Percentiles rank a stretch among this genome's conserved stretches.
These are phyloP conservation scores for Colletotrichum spaethianum DNA, from an alignment of 2,329 filamentous ascomycete species.

Conservation along the genomic window DNA sequence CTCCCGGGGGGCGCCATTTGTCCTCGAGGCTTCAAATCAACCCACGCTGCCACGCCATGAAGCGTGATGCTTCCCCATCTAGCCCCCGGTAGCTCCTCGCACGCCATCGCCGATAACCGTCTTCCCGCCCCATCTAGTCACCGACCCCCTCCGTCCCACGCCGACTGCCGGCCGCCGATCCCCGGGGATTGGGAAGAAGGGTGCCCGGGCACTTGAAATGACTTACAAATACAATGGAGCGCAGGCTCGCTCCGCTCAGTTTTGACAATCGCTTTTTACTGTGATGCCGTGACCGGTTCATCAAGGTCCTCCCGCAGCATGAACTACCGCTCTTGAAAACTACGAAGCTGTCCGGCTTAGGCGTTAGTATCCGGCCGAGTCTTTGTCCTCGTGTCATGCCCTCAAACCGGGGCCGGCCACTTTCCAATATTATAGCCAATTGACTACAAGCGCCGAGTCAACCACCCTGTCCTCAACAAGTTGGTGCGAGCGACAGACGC, in stretches of 20 bases:
- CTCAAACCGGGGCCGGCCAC: too few species aligned
- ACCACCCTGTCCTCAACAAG: background rate
- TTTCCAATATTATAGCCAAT: background rate
- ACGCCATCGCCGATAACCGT: conserved; percentile 42
- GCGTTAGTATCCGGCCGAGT: background rate
- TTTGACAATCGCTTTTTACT: background rate
- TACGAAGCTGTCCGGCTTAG: background rate
- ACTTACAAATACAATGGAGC: background rate
- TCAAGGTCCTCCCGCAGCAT: background rate
- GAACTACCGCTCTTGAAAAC: background rate
- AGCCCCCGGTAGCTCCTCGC: conserved; percentile 23
- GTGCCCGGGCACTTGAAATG: background rate
- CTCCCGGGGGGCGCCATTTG: background rate
- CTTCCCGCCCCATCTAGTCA: background rate
- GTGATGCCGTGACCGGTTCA: background rate
- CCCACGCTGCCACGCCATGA: conserved; percentile 19
- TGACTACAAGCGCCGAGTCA: background rate
- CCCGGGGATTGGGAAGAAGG: background rate
- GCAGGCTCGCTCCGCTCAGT: too few species aligned
- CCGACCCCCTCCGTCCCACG: conserved; percentile 27
- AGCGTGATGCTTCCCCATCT: background rate
- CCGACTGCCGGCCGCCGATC: conserved; percentile 37
- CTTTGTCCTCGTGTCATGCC: background rate
- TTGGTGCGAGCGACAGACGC: too few species aligned
- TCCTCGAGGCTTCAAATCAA: background rate